Evolutionary conservation across 78 protist genomes (phyloP).

Genomic region (Ministeria vibrans): DNA sequence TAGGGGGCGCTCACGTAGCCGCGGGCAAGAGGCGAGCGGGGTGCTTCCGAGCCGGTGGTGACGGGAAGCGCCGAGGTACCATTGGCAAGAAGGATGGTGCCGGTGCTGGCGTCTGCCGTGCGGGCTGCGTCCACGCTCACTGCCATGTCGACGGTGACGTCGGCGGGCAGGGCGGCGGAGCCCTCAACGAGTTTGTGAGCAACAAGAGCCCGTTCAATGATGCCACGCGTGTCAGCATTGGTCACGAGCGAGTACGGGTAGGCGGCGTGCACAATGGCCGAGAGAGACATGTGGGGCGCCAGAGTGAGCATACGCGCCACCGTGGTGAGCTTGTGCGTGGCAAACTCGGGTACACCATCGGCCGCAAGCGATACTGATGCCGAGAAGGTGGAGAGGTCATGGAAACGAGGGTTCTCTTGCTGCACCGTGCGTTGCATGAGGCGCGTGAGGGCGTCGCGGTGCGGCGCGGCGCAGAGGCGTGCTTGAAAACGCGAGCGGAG

Average conservation of each 20-base stretch:
- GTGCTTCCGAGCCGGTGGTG: not conserved
- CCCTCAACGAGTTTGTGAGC: not conserved
- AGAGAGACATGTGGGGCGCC: not conserved
- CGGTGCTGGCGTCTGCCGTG: not conserved
- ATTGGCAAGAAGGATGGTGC: not conserved
- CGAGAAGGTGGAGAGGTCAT: not conserved
- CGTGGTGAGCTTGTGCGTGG: not conserved
- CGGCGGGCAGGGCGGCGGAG: not conserved
- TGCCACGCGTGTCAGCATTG: not conserved
- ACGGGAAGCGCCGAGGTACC: not conserved
- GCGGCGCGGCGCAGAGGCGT: not conserved
- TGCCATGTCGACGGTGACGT: not conserved
- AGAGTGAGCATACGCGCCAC: not conserved
- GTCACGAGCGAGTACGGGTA: not conserved
- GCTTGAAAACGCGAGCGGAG: constrained; percentile 74
- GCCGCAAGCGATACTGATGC: not conserved
- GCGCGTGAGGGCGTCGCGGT: not conserved
- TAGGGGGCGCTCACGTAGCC: not conserved
- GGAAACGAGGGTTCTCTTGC: not conserved
- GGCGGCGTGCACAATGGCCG: not conserved
- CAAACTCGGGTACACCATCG: not conserved
- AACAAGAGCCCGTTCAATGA: not conserved
- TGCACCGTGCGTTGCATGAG: not conserved
- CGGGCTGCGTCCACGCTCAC: not conserved
- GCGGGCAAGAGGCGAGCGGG: not conserved